Percentiles rank a stretch among this genome's conserved stretches.
These are phyloP conservation scores for Scedosporium apiospermum DNA, from an alignment of 2,329 filamentous ascomycete species.

Conservation along the genomic window DNA sequence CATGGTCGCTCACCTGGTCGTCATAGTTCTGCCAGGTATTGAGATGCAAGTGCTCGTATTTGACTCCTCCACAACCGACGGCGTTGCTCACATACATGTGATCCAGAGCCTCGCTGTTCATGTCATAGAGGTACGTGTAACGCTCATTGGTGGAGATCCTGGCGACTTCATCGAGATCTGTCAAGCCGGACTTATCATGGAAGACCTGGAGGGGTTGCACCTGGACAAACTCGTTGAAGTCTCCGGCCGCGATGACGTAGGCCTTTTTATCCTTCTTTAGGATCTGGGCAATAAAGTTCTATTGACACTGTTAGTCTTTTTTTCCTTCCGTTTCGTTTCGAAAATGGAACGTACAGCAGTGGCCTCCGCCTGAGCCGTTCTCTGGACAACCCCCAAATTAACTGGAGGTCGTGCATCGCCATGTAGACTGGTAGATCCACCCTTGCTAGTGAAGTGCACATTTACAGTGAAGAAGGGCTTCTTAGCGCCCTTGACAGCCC, in stretches of 20 bases:
- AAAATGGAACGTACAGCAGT: constrained; percentile 37
- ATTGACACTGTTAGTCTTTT: background rate
- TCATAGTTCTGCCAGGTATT: constrained; percentile 56
- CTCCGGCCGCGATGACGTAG: constrained; percentile 50
- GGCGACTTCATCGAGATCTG: constrained; percentile 52
- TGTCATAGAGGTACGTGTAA: constrained; percentile 63
- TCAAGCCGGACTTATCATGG: constrained; percentile 39
- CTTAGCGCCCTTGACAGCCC: constrained; percentile 39
- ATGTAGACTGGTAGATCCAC: constrained; percentile 53
- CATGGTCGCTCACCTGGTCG: constrained; percentile 56
- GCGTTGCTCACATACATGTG: constrained; percentile 57
- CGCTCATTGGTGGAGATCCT: constrained; percentile 44
- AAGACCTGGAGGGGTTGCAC: constrained; percentile 51
- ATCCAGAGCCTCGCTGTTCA: constrained; percentile 61
- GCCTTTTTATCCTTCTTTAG: constrained; percentile 46
- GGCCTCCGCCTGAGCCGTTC: constrained; percentile 45
- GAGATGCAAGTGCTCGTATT: constrained; percentile 60
- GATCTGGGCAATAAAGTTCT: constrained; percentile 48
- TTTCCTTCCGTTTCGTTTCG: background rate
- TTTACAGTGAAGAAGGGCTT: constrained; percentile 61
- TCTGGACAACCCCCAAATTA: constrained; percentile 51
- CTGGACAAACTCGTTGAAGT: constrained; percentile 65
- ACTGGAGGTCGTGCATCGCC: constrained; percentile 58
- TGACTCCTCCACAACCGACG: constrained; percentile 29
- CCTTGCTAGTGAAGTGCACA: constrained; percentile 59